Conservation (phyloP, 148 eudicot genomes). For the Fagopyrum tataricum region DNA sequence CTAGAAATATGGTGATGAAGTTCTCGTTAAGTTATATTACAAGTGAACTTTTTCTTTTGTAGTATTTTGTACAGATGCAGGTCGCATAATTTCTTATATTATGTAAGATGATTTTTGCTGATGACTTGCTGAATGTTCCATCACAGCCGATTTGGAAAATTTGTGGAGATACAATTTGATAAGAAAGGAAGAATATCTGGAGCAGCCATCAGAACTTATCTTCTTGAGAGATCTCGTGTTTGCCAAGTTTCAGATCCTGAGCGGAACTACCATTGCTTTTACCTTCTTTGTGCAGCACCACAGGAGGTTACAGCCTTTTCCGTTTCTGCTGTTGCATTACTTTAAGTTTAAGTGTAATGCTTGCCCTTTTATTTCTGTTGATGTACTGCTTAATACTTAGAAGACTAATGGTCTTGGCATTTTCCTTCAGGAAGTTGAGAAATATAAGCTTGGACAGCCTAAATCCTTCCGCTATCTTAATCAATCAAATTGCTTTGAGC, state of each 20-base stretch:
- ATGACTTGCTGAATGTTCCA: background rate
- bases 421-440: constrained; percentile 10
- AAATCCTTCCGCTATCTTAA: constrained; percentile 14
- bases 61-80: background rate
- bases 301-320: constrained; percentile 50
- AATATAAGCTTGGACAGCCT: constrained; percentile 9
- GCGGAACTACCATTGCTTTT: constrained; percentile 98
- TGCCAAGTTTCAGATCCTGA: constrained; percentile 48
- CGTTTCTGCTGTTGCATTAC: background rate
- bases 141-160: constrained; percentile 84
- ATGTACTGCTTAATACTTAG: background rate
- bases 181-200: constrained; percentile 83
- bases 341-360: background rate
- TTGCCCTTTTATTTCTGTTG: background rate
- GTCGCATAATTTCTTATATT: background rate
- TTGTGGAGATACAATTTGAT: constrained; percentile 88
- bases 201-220: constrained; percentile 92
- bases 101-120: background rate
- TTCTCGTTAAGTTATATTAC: too few species aligned
- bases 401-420: background rate
- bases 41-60: too few species aligned
- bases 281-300: constrained; percentile 97
- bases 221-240: constrained; percentile 67
- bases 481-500: constrained; percentile 12
- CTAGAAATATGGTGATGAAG: too few species aligned